These are phyloP conservation scores for Globisporangium orthogonon DNA, from an alignment of 352 stramenopile genomes.

Conservation along the genomic window DNA sequence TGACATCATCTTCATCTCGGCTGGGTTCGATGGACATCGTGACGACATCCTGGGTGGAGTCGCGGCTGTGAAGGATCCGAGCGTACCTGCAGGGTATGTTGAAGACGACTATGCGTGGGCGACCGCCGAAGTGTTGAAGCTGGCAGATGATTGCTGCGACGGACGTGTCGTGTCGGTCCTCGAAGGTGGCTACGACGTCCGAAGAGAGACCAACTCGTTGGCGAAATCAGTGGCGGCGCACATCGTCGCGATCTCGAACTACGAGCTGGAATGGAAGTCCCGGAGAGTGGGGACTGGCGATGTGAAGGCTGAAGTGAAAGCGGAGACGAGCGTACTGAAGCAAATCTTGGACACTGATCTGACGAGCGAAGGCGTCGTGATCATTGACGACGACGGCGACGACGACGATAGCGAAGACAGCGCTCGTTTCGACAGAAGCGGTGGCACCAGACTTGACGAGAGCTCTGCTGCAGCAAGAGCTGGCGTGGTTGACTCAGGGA, in stretches of 20 bases:
- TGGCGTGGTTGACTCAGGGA: not conserved
- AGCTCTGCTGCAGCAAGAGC: not conserved
- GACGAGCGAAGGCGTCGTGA: conserved; percentile 34
- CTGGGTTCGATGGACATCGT: conserved; percentile 82
- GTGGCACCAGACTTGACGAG: not conserved
- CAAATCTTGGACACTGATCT: conserved; percentile 48
- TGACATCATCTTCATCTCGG: conserved; percentile 87
- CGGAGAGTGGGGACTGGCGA: conserved; percentile 3
- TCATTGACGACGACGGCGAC: conserved; percentile 47
- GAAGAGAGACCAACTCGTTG: conserved; percentile 73
- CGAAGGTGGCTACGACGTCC: conserved; percentile 83
- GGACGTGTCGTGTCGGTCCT: conserved; percentile 79
- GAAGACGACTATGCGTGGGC: conserved; percentile 83
- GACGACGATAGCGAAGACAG: conserved; percentile 15
- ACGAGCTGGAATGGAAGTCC: conserved; percentile 31
- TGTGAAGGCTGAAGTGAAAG: conserved; percentile 21
- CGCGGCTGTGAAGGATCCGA: conserved; percentile 72
- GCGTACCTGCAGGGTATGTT: conserved; percentile 67
- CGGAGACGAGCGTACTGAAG: conserved; percentile 33
- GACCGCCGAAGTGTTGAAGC: conserved; percentile 66
- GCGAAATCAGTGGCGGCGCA: conserved; percentile 78
- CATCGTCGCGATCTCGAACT: conserved; percentile 62
- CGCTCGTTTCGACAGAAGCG: not conserved
- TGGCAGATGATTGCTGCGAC: conserved; percentile 71
- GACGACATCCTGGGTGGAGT: conserved; percentile 80